phyloP scores from a whole-genome alignment of 2,329 filamentous ascomycete genomes.

The Fusarium sororula region DNA sequence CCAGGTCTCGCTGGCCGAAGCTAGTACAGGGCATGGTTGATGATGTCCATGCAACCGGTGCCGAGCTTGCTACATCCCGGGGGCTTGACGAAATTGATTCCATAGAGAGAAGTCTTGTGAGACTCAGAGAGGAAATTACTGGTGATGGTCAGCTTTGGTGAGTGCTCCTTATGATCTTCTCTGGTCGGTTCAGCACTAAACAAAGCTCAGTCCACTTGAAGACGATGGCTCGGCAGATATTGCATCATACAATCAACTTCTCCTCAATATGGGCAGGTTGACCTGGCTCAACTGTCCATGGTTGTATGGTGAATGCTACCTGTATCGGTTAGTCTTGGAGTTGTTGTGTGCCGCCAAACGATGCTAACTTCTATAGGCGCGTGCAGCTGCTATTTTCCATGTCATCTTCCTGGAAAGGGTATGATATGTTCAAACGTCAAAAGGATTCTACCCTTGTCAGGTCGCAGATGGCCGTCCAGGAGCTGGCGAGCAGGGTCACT shows the following conservation, averaged over 20 bases:
- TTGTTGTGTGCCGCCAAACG: fast-evolving
- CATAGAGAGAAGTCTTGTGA: neutral
- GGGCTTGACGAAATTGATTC: neutral
- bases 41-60: neutral
- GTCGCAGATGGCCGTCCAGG: neutral
- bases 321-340: neutral
- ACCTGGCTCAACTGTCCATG: slow-evolving; percentile 7
- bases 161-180: neutral
- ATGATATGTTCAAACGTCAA: slow-evolving; percentile 2
- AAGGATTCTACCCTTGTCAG: neutral
- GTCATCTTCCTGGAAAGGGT: neutral
- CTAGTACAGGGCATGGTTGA: slow-evolving; percentile 1
- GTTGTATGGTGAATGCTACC: slow-evolving; percentile 12
- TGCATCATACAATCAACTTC: neutral
- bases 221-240: neutral
- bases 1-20: neutral
- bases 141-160: neutral
- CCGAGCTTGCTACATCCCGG: neutral
- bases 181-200: neutral
- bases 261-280: neutral
- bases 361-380: neutral
- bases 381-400: neutral
- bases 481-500: neutral
- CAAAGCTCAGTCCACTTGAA: neutral
- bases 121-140: neutral